Conservation (phyloP, 1,284 basidiomycete genomes). For the Puccinia sorghi region DNA sequence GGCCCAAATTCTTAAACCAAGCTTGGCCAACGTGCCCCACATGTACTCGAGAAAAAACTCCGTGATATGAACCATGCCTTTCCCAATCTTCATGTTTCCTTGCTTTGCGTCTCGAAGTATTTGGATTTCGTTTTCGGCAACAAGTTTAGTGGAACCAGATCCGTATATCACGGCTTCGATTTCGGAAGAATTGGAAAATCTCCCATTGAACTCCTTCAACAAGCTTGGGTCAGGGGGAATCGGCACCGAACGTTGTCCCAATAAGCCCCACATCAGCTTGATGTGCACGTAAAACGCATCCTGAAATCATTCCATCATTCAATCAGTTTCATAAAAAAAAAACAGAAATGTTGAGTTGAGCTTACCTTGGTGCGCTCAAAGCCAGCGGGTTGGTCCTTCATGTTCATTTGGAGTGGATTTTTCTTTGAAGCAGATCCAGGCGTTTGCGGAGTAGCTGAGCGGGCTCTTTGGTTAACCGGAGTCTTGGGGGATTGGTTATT, state of each 20-base stretch:
- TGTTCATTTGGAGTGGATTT: too few species aligned
- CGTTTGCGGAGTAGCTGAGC: too few species aligned
- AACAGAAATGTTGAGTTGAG: too few species aligned
- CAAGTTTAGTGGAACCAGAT: too few species aligned
- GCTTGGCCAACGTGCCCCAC: slow-evolving; percentile 2
- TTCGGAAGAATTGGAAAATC: too few species aligned
- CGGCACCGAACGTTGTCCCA: not conserved
- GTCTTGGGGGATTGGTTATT: too few species aligned
- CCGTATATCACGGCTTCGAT: too few species aligned
- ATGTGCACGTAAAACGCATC: slow-evolving; percentile 13
- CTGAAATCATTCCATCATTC: slow-evolving; percentile 5
- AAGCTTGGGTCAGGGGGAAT: not conserved
- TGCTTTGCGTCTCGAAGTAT: not conserved
- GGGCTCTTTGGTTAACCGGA: too few species aligned
- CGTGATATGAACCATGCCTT: not conserved
- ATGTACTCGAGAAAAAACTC: slow-evolving; percentile 27
- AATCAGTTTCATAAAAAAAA: too few species aligned
- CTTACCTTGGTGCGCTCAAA: too few species aligned
- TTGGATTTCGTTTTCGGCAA: not conserved
- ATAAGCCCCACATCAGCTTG: not conserved
- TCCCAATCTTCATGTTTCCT: slow-evolving; percentile 3
- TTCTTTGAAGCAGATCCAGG: too few species aligned
- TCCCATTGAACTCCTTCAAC: not conserved
- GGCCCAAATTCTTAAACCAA: slow-evolving; percentile 28
- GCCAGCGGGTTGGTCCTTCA: too few species aligned